Evolutionary conservation across 768 basidiomycete genomes (phyloP).

Genomic region (Glaciozyma antarctica): DNA sequence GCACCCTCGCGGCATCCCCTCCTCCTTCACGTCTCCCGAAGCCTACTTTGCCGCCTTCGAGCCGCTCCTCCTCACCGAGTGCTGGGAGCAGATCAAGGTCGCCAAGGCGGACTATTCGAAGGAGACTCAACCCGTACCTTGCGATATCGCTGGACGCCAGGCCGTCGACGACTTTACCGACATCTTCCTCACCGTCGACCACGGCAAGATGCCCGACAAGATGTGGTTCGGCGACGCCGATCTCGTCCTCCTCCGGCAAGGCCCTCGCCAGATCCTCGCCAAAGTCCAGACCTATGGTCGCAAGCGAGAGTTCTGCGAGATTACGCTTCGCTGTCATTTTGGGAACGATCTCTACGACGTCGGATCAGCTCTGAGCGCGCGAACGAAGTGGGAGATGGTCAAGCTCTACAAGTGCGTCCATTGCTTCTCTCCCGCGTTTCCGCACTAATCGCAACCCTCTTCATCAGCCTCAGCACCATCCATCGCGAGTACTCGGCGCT

Average conservation of each 20-base stretch:
- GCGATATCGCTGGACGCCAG: slow-evolving; percentile 58
- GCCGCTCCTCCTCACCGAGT: slow-evolving; percentile 75
- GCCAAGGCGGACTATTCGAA: slow-evolving; percentile 61
- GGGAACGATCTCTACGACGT: slow-evolving; percentile 34
- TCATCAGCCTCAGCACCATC: slow-evolving; percentile 71
- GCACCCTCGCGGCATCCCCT: slow-evolving; percentile 27
- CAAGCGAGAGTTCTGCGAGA: slow-evolving; percentile 47
- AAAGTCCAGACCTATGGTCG: slow-evolving; percentile 53
- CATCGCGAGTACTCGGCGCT: slow-evolving; percentile 88
- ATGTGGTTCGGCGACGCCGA: slow-evolving; percentile 76
- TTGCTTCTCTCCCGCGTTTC: neutral
- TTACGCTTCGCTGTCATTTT: slow-evolving; percentile 52
- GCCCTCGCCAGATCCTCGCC: slow-evolving; percentile 52
- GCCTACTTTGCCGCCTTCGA: slow-evolving; percentile 70
- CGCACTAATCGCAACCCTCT: slow-evolving; percentile 1
- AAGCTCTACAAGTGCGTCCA: slow-evolving; percentile 69
- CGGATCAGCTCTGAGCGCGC: slow-evolving; percentile 57
- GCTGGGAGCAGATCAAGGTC: slow-evolving; percentile 76
- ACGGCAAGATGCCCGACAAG: slow-evolving; percentile 52
- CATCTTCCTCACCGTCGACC: slow-evolving; percentile 55
- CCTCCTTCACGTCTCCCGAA: slow-evolving; percentile 48
- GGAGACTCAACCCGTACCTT: slow-evolving; percentile 34
- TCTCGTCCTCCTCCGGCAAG: slow-evolving; percentile 64
- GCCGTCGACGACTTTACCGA: slow-evolving; percentile 76
- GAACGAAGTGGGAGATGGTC: slow-evolving; percentile 60